phyloP scores from a whole-genome alignment of 805 yeast genomes.

The Starmerella geochares region DNA sequence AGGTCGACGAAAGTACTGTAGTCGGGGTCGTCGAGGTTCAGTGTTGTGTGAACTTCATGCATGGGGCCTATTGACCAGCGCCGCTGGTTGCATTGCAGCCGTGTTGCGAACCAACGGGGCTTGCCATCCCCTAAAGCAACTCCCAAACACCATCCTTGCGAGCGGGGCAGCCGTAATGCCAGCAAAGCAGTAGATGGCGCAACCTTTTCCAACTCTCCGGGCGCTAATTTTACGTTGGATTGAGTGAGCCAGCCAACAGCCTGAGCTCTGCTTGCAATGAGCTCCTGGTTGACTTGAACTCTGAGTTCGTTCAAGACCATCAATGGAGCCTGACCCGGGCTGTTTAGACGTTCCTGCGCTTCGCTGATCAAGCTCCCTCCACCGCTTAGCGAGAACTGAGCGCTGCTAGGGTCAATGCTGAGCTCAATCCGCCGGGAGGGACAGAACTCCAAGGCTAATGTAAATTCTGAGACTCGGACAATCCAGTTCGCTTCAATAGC shows the following conservation, averaged over 20 bases:
- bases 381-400: constrained; percentile 19
- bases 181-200: constrained; percentile 25
- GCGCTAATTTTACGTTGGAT: constrained; percentile 42
- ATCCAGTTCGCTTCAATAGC: constrained; percentile 19
- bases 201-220: constrained; percentile 38
- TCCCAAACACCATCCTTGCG: constrained; percentile 35
- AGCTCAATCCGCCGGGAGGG: constrained; percentile 16
- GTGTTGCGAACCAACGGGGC: constrained; percentile 24
- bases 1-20: constrained; percentile 27
- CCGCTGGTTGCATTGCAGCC: constrained; percentile 19
- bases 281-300: constrained; percentile 41
- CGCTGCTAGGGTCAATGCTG: constrained; percentile 26
- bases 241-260: constrained; percentile 64
- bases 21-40: constrained; percentile 25
- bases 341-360: constrained; percentile 21
- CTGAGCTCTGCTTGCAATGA: constrained; percentile 42
- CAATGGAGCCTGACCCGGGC: constrained; percentile 25
- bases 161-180: constrained; percentile 30
- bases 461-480: constrained; percentile 3
- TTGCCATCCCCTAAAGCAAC: constrained; percentile 25
- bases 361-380: constrained; percentile 16
- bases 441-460: constrained; percentile 13
- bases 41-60: constrained; percentile 15
- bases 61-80: constrained; percentile 25
- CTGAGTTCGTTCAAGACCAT: constrained; percentile 39